A percentile compares a stretch with the other conserved stretches of the same genome.
phyloP scores from a whole-genome alignment of 225 moss, liverwort and hornwort genomes.

The Polytrichum formosum region DNA sequence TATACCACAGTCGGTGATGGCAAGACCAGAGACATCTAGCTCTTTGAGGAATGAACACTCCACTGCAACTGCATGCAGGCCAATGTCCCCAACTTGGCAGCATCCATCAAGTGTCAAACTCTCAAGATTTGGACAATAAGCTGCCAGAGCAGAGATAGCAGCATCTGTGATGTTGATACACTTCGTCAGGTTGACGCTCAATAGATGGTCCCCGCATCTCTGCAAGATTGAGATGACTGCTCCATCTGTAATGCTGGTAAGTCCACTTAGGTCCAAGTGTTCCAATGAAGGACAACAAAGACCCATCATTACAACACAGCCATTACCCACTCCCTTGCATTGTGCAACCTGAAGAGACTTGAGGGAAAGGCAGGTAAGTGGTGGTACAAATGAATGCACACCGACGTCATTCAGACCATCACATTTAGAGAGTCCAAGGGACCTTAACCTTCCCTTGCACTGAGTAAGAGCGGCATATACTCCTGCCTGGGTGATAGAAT shows the following conservation, averaged over 20 bases:
- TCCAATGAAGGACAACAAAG: conserved; percentile 62
- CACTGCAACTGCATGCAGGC: conserved; percentile 47
- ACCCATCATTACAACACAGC: conserved; percentile 44
- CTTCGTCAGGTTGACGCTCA: conserved; percentile 57
- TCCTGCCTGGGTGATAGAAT: conserved; percentile 58
- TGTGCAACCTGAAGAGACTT: conserved; percentile 46
- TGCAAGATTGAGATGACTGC: conserved; percentile 45
- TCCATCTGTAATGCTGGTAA: conserved; percentile 49
- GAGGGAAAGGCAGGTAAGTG: conserved; percentile 38
- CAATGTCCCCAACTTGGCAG: conserved; percentile 47
- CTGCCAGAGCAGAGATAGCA: conserved; percentile 54
- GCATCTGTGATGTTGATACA: conserved; percentile 60
- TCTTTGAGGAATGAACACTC: conserved; percentile 53
- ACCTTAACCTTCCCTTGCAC: conserved; percentile 34
- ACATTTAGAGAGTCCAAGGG: conserved; percentile 55
- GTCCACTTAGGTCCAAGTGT: conserved; percentile 56
- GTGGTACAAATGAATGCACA: conserved; percentile 18
- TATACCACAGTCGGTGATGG: conserved; percentile 60
- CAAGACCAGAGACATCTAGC: conserved; percentile 57
- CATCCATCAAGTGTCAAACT: conserved; percentile 63
- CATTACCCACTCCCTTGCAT: conserved; percentile 57
- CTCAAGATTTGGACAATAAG: conserved; percentile 44
- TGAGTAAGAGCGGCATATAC: conserved; percentile 41
- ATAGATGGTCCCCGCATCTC: conserved; percentile 44
- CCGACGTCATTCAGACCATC: conserved; percentile 40